phyloP scores from a whole-genome alignment of 2,329 filamentous ascomycete species.

The Cercospora nicotianae region DNA sequence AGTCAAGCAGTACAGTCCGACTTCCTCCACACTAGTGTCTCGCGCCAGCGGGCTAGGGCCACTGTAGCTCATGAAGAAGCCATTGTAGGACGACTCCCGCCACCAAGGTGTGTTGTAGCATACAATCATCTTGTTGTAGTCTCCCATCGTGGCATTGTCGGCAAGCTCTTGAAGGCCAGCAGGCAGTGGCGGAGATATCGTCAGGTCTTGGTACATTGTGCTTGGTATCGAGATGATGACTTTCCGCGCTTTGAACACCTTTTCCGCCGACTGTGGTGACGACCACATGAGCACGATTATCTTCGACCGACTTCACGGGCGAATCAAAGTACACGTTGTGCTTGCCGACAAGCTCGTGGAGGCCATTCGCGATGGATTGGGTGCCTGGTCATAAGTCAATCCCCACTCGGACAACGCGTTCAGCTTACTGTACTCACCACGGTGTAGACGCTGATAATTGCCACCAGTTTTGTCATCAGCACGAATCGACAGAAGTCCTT shows the following conservation, averaged over 20 bases:
- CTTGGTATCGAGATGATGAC: slow-evolving; percentile 10
- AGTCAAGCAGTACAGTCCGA: slow-evolving; percentile 7
- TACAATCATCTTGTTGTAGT: slow-evolving; percentile 14
- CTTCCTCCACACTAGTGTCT: slow-evolving; percentile 8
- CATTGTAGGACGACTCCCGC: slow-evolving; percentile 7
- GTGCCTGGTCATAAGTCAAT: background rate
- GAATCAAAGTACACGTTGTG: slow-evolving; percentile 7
- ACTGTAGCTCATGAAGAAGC: slow-evolving; percentile 11
- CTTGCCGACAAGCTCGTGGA: slow-evolving; percentile 7
- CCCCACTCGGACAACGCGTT: too few species aligned
- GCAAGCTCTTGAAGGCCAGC: background rate
- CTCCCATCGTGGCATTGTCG: background rate
- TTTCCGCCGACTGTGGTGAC: background rate
- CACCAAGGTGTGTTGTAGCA: slow-evolving; percentile 13
- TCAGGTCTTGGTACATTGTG: slow-evolving; percentile 8
- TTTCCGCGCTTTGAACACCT: background rate
- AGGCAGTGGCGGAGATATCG: slow-evolving; percentile 6
- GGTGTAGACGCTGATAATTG: slow-evolving; percentile 9
- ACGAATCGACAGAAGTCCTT: slow-evolving; percentile 53
- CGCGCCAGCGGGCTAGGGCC: slow-evolving; percentile 2
- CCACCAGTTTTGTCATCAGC: slow-evolving; percentile 56
- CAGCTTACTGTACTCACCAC: background rate
- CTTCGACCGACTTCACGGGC: slow-evolving; percentile 2
- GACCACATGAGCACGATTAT: slow-evolving; percentile 2
- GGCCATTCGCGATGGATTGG: slow-evolving; percentile 1